Evolutionary conservation across 2,329 filamentous ascomycete genomes (phyloP), one percentile per base, ranked within the genome.

Genomic region (Penicillium sp.): DNA sequence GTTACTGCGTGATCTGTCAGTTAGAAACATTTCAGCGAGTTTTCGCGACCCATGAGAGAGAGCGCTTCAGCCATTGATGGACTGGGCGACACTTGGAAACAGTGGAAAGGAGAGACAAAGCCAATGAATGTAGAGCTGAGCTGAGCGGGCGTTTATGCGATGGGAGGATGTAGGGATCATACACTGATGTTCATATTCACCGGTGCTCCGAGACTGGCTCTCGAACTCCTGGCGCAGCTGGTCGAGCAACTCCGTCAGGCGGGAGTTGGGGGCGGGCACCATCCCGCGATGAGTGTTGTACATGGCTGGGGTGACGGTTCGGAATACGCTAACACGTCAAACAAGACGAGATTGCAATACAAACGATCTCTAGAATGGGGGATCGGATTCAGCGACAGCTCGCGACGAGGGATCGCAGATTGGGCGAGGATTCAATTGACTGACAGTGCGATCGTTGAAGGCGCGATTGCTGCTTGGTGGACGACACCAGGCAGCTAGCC

Each of bases 111-210:
- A 37, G 17, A 40, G 51, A 38, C 4, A 19, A 42, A 50, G 37
- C 51, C 55, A 53, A 50, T 53, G 38, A 53, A 19, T 19, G 30
- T 28, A 53, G 12, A 19, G 7, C 24, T n/a, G 51, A 28, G 24
- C 30, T 54, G 37, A 50, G 24, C 30, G 40, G 42, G 2, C 53
- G 44, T 24, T 37, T n/a, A 42, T 65, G 38, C 58, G 63, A 50
- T 45, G 51, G 24, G 50, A 12, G 65, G 63, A 5, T 30, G 35
- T 38, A 28, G 53, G 37, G 17, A 33, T 88, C 93, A 84, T 88
- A 97, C 94, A 91, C 78, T 96, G 93, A 77, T 94, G 91, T 77
- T 99, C 94, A 77, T 93, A 96, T 71, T 92, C 91, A 76, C 92
- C 92, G 68, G 88, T 91, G 70, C 91, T 88, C 68, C 91, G 88